Evolutionary conservation across 495 filamentous ascomycete genomes (phyloP), one percentile per base, ranked within the genome.

Genomic region (Hypoxylon cercidicola): DNA sequence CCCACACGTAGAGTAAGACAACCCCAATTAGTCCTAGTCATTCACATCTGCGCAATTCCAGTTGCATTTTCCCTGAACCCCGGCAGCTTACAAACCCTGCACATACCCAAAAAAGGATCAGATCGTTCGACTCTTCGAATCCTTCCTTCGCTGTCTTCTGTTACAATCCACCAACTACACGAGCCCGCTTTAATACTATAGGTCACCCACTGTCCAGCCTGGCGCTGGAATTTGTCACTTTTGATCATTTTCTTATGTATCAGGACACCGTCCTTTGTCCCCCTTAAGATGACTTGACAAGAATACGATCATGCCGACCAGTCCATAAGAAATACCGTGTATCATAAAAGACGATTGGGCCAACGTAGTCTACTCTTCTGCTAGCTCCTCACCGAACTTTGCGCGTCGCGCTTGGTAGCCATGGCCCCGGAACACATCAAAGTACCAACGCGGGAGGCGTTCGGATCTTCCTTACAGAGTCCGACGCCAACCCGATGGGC

Each of bases 401-500:
- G 28, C 37, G 25, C 35, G 28, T 55, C 43, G 52, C 55, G 60
- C 55, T 53, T 52, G 40, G 71, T 52, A 53, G 67, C 66, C 28
- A 85, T 85, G 83, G 82, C 82, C 9, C 82, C 82, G 10, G 45
- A 69, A 50, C 70, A 79, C 49, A 77, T 79, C 52, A 73, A 77
- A 54, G 76, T 85, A 54, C 75, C 79, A n/a, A 37, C 72, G n/a
- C 64, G 71, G 71, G 78, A 77, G 21, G 37, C 65, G 7, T 48
- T 55, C 34, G 57, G 58, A 25, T 65, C 70, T 32, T 73, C 72
- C 41, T 51, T 75, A 7, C 62, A 4, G 23, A 74, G 53, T 65
- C 76, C 70, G 58, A 68, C 60, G 40, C 78, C 76, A 72, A 78
- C 49, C 83, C 89, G 71, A 89, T 93, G 90, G 71, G 91, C 93